Percentiles rank a stretch among this genome's conserved stretches.
Evolutionary conservation across 2,329 filamentous ascomycete species (phyloP).

Genomic region (Herpotrichia juniperi): DNA sequence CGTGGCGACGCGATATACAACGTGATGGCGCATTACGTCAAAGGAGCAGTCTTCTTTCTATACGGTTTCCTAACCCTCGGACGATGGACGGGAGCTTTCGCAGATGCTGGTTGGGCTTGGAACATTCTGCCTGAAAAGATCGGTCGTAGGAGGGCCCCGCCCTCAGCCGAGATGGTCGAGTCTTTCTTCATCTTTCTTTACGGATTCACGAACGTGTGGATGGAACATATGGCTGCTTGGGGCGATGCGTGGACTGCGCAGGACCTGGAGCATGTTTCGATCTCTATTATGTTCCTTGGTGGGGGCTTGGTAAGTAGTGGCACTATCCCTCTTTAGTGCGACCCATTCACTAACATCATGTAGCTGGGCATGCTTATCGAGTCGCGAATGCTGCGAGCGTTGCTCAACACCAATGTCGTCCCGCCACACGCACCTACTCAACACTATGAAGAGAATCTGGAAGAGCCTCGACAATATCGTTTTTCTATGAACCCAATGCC

Average conservation of each 20-base stretch:
- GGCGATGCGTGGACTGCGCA: constrained; percentile 74
- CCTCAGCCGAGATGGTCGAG: constrained; percentile 87
- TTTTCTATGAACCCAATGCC: constrained; percentile 89
- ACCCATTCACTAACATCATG: constrained; percentile 30
- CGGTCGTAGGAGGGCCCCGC: constrained; percentile 67
- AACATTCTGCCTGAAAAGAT: constrained; percentile 75
- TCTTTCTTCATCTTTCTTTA: constrained; percentile 90
- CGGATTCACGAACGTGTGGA: constrained; percentile 86
- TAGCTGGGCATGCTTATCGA: constrained; percentile 83
- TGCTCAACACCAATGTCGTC: constrained; percentile 63
- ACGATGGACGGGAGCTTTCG: constrained; percentile 88
- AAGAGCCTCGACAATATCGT: constrained; percentile 69
- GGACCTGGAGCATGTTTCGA: constrained; percentile 90
- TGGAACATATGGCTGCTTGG: constrained; percentile 82
- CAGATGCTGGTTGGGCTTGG: constrained; percentile 94
- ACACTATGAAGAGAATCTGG: constrained; percentile 53
- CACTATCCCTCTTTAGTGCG: constrained; percentile 6
- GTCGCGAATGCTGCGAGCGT: constrained; percentile 66
- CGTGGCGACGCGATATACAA: constrained; percentile 75
- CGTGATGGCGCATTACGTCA: constrained; percentile 90
- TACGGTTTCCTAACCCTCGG: constrained; percentile 86
- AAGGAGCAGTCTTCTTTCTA: constrained; percentile 94
- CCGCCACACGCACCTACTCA: constrained; percentile 39
- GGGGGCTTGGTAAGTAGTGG: constrained; percentile 77
- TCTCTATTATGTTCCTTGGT: constrained; percentile 91